Base-by-base conservation (phyloP, 352 stramenopile genomes). In the Phytophthora palmivora region DNA sequence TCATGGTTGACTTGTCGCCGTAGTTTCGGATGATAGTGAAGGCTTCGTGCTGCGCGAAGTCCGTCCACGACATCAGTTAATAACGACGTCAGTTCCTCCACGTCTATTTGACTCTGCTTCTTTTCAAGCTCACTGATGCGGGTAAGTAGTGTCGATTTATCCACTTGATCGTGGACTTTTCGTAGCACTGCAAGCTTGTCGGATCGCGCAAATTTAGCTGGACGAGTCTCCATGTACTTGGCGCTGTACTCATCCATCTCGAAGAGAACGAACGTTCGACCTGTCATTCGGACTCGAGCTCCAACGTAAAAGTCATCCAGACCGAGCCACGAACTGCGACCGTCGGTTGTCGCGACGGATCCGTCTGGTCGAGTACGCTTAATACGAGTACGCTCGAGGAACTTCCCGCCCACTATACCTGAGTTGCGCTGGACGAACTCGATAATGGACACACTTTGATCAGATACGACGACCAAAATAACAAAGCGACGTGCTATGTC, bases 221-320 rank as follows among this genome's bases (percentile, higher is more conserved):
- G 45, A 30, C 87, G 80, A 6, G 59, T 56, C 39, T 95, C 86
- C 86, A 94, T 94, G 59, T 87, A 92, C 46, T 89, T 89, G 41
- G 84, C 78, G 43, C 80, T 93, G 69, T 94, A 90, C 57, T 94
- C 84, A 56, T 94, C 86, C 82, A 94, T 90, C 62, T 94, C 85
- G 42, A 83, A 89, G 22, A 94, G 79, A 12, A 89, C 43, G 37
- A 94, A 94, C 10, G 52, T 78, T 15, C 77, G 82, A n/a, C 86
- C 86, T 16, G 70, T 76, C 33, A 92, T 85, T n/a, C 78, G 45
- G 18, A 92, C 81, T 7, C 50, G 62, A 18, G 84, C 83, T 24
- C 86, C 86, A 16, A 94, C 72, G 61, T 82, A 94, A 42, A 94
- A 94, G 59, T 94, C 86, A 49, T 89, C 57, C 9, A 89, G 67